These are phyloP conservation scores for Plasmodium gonderi DNA, from an alignment of 169 alveolate species.

Conservation along the genomic window DNA sequence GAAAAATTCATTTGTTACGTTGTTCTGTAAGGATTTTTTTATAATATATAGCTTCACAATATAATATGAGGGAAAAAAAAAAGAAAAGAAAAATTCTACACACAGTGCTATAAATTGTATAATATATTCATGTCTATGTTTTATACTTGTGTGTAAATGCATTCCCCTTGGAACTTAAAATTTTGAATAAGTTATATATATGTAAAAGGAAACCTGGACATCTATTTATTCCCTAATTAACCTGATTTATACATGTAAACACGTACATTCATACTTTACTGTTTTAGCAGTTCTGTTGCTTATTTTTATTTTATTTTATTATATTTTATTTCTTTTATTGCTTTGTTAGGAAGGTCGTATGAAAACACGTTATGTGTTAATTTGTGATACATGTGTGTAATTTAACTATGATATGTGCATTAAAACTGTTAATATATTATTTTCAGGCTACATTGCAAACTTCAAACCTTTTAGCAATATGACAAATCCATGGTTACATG, in stretches of 20 bases:
- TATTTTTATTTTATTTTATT: background rate
- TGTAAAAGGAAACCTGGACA: background rate
- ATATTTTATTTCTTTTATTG: background rate
- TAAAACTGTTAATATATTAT: too few relatives aligned
- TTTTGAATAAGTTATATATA: background rate
- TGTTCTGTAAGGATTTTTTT: too few relatives aligned
- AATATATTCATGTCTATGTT: background rate
- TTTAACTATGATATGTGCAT: background rate
- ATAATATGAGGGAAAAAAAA: too few relatives aligned
- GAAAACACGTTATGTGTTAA: background rate
- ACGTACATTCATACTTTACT: background rate
- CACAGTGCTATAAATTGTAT: background rate
- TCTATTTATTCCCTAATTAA: background rate
- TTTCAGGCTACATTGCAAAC: too few relatives aligned
- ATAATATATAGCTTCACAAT: too few relatives aligned
- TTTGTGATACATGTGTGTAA: background rate
- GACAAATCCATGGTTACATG: background rate
- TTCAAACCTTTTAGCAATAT: background rate
- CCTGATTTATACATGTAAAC: background rate
- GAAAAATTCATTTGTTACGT: too few relatives aligned
- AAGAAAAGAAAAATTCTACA: too few relatives aligned
- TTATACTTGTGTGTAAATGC: background rate
- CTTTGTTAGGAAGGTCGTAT: background rate
- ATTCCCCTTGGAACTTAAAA: background rate
- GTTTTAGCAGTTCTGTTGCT: background rate